These are phyloP conservation scores for Mallotus repandus DNA, from an alignment of 441 rosid genomes.

Conservation along the genomic window DNA sequence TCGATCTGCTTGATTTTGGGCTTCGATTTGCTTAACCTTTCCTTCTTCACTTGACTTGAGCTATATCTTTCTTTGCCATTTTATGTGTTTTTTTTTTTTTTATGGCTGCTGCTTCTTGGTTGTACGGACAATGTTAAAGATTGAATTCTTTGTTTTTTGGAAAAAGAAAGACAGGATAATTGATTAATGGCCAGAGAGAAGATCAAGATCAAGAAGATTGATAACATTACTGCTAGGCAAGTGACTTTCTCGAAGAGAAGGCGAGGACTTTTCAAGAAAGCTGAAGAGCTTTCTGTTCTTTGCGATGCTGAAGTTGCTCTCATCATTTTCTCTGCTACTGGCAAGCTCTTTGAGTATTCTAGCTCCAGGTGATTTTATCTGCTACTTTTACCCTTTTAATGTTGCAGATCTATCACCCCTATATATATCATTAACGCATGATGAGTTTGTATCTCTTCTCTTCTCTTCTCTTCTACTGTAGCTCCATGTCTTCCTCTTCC, in stretches of 20 bases:
- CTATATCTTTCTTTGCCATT: background rate
- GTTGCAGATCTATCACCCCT: background rate
- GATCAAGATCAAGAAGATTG: constrained; percentile 90
- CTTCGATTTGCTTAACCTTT: background rate
- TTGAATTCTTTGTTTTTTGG: background rate
- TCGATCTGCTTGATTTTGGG: constrained; percentile 1
- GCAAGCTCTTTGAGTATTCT: constrained; percentile 57
- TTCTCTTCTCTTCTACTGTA: no score
- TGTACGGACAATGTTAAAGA: constrained; percentile 3
- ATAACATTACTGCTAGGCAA: constrained; percentile 73
- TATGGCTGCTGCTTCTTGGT: background rate
- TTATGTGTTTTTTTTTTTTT: background rate
- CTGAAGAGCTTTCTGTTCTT: constrained; percentile 68
- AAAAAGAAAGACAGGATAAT: background rate
- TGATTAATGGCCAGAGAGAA: constrained; percentile 74
- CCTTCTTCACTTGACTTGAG: background rate
- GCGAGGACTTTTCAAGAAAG: constrained; percentile 80
- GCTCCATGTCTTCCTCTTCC: no score
- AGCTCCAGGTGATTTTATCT: constrained; percentile 35
- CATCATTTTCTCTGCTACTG: constrained; percentile 65
- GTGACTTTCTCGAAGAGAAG: constrained; percentile 88
- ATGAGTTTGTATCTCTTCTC: no score
- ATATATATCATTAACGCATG: no score
- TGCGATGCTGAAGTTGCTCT: constrained; percentile 74
- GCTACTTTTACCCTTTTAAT: background rate